phyloP scores from a whole-genome alignment of 2,329 filamentous ascomycete species.

The Penicillium glabrum region DNA sequence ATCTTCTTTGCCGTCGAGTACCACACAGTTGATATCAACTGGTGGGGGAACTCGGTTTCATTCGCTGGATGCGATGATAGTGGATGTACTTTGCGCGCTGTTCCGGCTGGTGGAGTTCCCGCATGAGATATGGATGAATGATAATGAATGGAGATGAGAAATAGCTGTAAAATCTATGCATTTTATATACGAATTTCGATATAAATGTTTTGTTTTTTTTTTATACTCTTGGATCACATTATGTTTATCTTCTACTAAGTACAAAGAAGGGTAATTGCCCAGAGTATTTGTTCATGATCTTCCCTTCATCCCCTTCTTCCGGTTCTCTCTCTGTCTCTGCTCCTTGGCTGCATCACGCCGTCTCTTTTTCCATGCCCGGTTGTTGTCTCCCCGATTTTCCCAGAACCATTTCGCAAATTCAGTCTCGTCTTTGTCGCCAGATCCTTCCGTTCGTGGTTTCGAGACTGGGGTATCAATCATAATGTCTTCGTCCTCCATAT shows the following conservation, averaged over 20 bases:
- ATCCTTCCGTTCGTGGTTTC: constrained; percentile 11
- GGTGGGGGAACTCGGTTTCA: constrained; percentile 30
- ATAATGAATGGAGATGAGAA: neutral
- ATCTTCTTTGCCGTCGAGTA: constrained; percentile 57
- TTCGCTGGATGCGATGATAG: constrained; percentile 4
- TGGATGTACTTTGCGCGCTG: neutral
- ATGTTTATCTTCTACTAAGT: neutral
- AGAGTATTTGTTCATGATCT: constrained; percentile 22
- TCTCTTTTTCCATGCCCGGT: constrained; percentile 54
- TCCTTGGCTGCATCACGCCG: constrained; percentile 61
- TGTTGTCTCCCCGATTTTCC: constrained; percentile 52
- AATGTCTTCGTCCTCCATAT: constrained; percentile 26
- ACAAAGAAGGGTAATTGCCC: neutral
- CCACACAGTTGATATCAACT: constrained; percentile 18
- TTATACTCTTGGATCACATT: neutral
- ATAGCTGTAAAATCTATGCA: neutral
- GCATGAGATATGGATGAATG: neutral
- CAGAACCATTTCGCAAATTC: constrained; percentile 65
- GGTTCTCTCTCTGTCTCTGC: constrained; percentile 60
- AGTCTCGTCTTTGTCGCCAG: constrained; percentile 43
- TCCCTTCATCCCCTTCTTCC: constrained; percentile 48
- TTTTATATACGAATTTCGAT: neutral
- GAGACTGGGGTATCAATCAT: constrained; percentile 26
- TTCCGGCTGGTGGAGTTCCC: neutral
- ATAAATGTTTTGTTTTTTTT: neutral